Evolutionary conservation across 257 asterid species (phyloP), one percentile per base, ranked within the genome.

Genomic region (Craterostigma plantagineum): DNA sequence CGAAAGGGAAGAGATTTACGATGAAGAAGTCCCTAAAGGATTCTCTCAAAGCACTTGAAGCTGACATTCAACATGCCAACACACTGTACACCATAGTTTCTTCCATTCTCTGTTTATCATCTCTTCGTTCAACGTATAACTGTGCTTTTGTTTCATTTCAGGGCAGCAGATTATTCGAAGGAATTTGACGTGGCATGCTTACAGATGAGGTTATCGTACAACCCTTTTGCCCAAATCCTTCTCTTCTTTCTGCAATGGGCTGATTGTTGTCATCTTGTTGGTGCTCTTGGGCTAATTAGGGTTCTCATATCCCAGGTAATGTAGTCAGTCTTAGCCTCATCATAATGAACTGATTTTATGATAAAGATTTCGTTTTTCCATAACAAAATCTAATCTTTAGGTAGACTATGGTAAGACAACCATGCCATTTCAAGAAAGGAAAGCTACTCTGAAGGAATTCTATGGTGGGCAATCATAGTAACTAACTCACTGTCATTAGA

Each of bases 131-230:
- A 23, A 23, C 2, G 30, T n/a, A 23, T 23, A 23, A 23, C 30
- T 23, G 2, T 23, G 6, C 6, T 23, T 2, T 6, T 23, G 4
- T 2, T 23, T 2, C 30, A 6, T 6, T 23, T 23, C 75, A 81
- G 94, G 78, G 91, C 91, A 52, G 81, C 96, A 0, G 86, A 73
- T 63, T 69, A 63, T 60, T 70, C 92, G 8, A 62, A 66, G 45
- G 92, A 60, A 41, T 75, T 63, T 48, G 91, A 66, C 23, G 92
- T 91, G 39, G 79, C 84, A 27, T 65, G 78, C 64, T 65, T 81
- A 49, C 96, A 86, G 60, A 86, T 86, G 96, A 81, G 96, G 64
- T 64, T 86, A 13, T 77, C 96, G 4, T 86, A 81, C 64, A 81
- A 92, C 67, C 92, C 91, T 3, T 86, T 92, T 63, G 92, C 94